A percentile compares a stretch with the other conserved stretches of the same genome.
These are phyloP conservation scores for Murraya koenigii DNA, from an alignment of 345 rosid species.

Conservation along the genomic window DNA sequence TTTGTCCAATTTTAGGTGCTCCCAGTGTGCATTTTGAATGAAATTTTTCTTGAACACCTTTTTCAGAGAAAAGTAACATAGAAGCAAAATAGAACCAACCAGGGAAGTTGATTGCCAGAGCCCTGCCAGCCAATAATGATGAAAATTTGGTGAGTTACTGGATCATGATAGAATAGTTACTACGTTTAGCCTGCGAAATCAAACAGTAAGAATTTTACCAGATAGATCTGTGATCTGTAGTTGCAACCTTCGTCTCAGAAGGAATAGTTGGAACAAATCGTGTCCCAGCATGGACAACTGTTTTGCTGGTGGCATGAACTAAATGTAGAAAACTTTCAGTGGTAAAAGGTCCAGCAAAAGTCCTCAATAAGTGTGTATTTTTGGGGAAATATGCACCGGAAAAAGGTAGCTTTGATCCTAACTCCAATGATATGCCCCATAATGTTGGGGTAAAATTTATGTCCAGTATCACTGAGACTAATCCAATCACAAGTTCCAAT, in stretches of 20 bases:
- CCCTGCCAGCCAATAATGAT: conserved; percentile 47
- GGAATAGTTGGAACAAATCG: conserved; percentile 17
- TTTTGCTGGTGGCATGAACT: conserved; percentile 36
- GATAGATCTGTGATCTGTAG: conserved; percentile 50
- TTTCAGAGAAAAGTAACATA: conserved; percentile 44
- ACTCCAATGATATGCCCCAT: conserved; percentile 66
- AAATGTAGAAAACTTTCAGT: conserved; percentile 34
- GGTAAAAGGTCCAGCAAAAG: conserved; percentile 51
- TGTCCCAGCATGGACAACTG: conserved; percentile 16
- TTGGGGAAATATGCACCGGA: conserved; percentile 64
- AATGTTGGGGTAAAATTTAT: conserved; percentile 54
- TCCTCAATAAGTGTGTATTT: conserved; percentile 38
- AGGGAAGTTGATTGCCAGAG: conserved; percentile 75
- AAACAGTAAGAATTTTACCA: conserved; percentile 44
- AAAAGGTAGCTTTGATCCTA: conserved; percentile 59
- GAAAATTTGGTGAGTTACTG: neutral
- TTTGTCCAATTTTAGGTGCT: conserved; percentile 18
- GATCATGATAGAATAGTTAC: neutral
- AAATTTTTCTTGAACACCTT: conserved; percentile 20
- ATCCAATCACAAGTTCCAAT: conserved; percentile 50
- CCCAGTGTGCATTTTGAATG: conserved; percentile 20
- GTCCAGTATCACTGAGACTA: conserved; percentile 51
- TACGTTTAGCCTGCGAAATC: neutral
- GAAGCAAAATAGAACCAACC: conserved; percentile 81
- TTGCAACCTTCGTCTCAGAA: conserved; percentile 22